phyloP scores from a whole-genome alignment of 768 basidiomycete genomes.

The Suillus subaureus region DNA sequence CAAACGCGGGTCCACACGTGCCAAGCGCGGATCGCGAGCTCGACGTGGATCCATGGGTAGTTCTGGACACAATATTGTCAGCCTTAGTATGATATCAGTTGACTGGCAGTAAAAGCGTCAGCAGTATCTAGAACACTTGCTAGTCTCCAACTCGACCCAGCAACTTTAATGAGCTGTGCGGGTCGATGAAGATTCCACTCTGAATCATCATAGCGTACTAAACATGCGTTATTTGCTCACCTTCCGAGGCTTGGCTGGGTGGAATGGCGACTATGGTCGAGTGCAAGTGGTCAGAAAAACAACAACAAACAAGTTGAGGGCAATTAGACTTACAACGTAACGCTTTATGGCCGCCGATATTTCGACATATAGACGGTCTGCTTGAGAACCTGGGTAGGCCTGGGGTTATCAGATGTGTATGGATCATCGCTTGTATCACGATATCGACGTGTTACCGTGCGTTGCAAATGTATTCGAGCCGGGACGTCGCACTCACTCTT shows the following conservation, averaged over 20 bases:
- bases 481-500: neutral
- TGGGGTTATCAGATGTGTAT: neutral
- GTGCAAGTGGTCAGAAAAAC: conserved; percentile 2
- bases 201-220: conserved; percentile 69
- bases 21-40: conserved; percentile 80
- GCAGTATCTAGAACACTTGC: conserved; percentile 91
- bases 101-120: conserved; percentile 47
- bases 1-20: conserved; percentile 67
- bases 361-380: conserved; percentile 11
- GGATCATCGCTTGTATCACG: neutral
- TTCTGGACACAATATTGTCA: conserved; percentile 16
- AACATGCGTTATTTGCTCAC: conserved; percentile 24
- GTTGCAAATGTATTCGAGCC: neutral
- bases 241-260: neutral
- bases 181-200: conserved; percentile 91
- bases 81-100: conserved; percentile 18
- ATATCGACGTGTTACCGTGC: neutral
- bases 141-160: conserved; percentile 77
- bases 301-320: conserved; percentile 1
- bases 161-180: conserved; percentile 33
- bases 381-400: neutral
- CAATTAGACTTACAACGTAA: neutral
- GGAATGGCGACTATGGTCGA: neutral
- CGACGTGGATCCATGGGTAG: conserved; percentile 73
- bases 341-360: conserved; percentile 2